phyloP scores from a whole-genome alignment of 441 rosid genomes.

The Gossypium aridum region DNA sequence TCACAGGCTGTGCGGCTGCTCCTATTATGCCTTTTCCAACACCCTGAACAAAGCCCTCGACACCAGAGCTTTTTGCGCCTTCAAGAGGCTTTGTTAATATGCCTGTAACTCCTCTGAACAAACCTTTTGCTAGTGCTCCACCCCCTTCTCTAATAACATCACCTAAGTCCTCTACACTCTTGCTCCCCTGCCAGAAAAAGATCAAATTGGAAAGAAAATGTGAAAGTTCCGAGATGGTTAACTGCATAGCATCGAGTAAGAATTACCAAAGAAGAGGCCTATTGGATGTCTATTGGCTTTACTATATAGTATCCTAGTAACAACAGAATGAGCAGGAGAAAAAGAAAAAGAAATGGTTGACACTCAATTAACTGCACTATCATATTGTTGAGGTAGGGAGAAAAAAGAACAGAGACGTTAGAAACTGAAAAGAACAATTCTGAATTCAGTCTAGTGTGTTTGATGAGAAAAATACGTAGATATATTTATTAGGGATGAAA shows the following conservation, averaged over 20 bases:
- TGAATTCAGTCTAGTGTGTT: no score
- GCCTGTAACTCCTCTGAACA: constrained; percentile 97
- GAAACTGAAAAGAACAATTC: background rate
- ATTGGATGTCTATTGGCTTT: background rate
- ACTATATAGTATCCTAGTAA: background rate
- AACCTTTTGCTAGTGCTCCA: constrained; percentile 95
- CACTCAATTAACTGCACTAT: background rate
- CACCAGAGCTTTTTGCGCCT: constrained; percentile 95
- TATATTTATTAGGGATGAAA: no score
- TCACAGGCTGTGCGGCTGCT: constrained; percentile 98
- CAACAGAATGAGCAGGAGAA: background rate
- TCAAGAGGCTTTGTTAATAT: constrained; percentile 95
- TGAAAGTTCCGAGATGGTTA: constrained; percentile 5
- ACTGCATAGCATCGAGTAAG: background rate
- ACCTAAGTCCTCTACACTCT: constrained; percentile 96
- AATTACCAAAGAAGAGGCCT: background rate
- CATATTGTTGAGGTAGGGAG: background rate
- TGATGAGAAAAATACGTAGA: no score
- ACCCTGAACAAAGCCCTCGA: constrained; percentile 97
- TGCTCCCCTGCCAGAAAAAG: constrained; percentile 57
- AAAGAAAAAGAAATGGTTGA: background rate
- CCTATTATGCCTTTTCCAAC: constrained; percentile 97
- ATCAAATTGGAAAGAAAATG: constrained; percentile 8
- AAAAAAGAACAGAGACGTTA: background rate
- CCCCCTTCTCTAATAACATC: constrained; percentile 99